These are phyloP conservation scores for Trypanosoma caninum DNA, from an alignment of 208 protist species.

Conservation along the genomic window DNA sequence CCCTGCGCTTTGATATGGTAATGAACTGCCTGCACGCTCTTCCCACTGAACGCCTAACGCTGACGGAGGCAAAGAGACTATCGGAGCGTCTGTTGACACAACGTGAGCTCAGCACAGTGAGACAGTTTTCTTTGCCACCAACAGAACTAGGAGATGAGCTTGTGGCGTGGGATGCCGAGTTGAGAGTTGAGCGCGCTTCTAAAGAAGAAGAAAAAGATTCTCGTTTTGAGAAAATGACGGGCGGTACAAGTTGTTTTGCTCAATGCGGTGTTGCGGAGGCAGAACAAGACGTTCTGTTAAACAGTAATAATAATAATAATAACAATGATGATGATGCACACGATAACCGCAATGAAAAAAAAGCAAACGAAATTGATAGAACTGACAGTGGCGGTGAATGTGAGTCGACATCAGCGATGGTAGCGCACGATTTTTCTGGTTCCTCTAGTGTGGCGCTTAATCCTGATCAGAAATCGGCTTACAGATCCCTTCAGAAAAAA, in stretches of 20 bases:
- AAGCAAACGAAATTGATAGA: background rate
- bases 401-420: background rate
- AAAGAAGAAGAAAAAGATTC: background rate
- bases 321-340: background rate
- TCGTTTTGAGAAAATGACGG: background rate
- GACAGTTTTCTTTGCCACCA: slow-evolving; percentile 57
- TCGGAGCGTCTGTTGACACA: slow-evolving; percentile 75
- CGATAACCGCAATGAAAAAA: no score
- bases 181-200: slow-evolving; percentile 22
- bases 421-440: background rate
- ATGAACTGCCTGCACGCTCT: slow-evolving; percentile 82
- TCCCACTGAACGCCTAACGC: slow-evolving; percentile 75
- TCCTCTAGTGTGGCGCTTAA: slow-evolving; percentile 6
- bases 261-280: background rate
- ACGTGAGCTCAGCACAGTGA: slow-evolving; percentile 70
- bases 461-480: slow-evolving; percentile 36
- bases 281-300: background rate
- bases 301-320: background rate
- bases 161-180: slow-evolving; percentile 46
- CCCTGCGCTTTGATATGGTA: slow-evolving; percentile 88
- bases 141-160: slow-evolving; percentile 61
- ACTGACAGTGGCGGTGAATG: background rate
- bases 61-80: slow-evolving; percentile 70
- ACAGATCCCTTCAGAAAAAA: slow-evolving; percentile 46
- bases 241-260: background rate